Evolutionary conservation across 148 eudicot species (phyloP), one percentile per base, ranked within the genome.

Genomic region (Dysphania ambrosioides): DNA sequence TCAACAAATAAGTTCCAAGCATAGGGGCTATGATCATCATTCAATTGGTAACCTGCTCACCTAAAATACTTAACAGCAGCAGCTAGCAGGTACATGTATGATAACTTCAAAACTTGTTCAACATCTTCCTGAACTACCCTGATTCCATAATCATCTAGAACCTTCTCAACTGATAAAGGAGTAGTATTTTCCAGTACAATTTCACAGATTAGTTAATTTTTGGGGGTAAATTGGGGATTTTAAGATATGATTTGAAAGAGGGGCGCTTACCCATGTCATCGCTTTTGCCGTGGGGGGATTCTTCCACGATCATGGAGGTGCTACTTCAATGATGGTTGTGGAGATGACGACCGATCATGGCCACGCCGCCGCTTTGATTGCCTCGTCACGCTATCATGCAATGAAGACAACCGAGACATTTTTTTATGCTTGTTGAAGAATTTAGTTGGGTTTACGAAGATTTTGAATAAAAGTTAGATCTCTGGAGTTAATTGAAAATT

Each of bases 1-100:
- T 93, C 98, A 1, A 93, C 91, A 57, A 93, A 78, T 73, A 93
- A 72, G 40, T 91, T 84, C 96, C 97, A 93, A 59, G 89, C 82
- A 64, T 86, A 86, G 9, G 88, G 89, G 59, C 85, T 82, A 60
- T 85, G 91, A 8, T 68, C 71, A 49, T 84, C 85, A 63, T 72
- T 77, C 73, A 85, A 74, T 56, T 89, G 91, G 18, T 36, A 69
- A 64, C 89, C 88, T 0, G 93, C 79, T 96, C 98, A 93, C 75
- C 86, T 75, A 70, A 93, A 91, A 42, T 90, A 90, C 85, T 87
- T 91, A 2, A 87, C 89, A 5, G 96, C 90, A 18, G 86, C 40
- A 12, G 81, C 79, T 34, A 12, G 81, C 79, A 13, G 98, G 93
- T 23, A 79, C 19, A 61, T 79, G 51, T 93, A 90, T 2, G 90